phyloP scores from a whole-genome alignment of 495 filamentous ascomycete species.

The Penicillium cinerascens region DNA sequence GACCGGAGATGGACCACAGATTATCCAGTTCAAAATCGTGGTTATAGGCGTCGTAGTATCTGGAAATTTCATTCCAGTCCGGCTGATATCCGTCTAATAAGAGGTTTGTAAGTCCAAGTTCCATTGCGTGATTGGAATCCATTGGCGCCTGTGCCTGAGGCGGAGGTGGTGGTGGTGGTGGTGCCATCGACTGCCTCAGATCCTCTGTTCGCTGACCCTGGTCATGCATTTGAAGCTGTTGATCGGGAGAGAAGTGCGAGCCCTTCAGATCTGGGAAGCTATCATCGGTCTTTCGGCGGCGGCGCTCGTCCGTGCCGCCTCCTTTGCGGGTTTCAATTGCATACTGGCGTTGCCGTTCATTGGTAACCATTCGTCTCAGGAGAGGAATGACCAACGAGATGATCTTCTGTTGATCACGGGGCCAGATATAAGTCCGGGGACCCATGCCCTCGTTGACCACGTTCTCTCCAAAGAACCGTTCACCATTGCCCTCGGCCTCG shows the following conservation, averaged over 20 bases:
- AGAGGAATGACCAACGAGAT: conserved; percentile 56
- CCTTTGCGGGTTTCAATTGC: conserved; percentile 56
- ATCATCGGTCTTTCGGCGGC: conserved; percentile 43
- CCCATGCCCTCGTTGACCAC: conserved; percentile 42
- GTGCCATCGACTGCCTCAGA: conserved; percentile 22
- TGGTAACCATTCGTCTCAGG: conserved; percentile 60
- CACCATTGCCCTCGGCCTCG: conserved; percentile 52
- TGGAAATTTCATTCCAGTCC: conserved; percentile 38
- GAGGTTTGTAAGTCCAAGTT: conserved; percentile 35
- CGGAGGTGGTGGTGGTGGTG: conserved; percentile 21
- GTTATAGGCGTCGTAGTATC: conserved; percentile 38
- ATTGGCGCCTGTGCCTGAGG: conserved; percentile 20
- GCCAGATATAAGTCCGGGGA: conserved; percentile 51
- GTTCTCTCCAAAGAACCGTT: conserved; percentile 53
- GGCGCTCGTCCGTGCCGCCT: conserved; percentile 39
- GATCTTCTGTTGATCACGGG: conserved; percentile 53
- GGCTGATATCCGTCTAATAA: conserved; percentile 38
- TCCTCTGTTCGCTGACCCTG: conserved; percentile 29
- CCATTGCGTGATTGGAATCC: conserved; percentile 16
- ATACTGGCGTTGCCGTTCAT: conserved; percentile 61
- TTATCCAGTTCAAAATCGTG: conserved; percentile 42
- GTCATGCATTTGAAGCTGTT: conserved; percentile 34
- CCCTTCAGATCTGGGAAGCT: conserved; percentile 28
- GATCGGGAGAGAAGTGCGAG: conserved; percentile 29
- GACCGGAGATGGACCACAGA: conserved; percentile 42